These are phyloP conservation scores for Fusarium clavum DNA, from an alignment of 2,329 filamentous ascomycete species.

Conservation along the genomic window DNA sequence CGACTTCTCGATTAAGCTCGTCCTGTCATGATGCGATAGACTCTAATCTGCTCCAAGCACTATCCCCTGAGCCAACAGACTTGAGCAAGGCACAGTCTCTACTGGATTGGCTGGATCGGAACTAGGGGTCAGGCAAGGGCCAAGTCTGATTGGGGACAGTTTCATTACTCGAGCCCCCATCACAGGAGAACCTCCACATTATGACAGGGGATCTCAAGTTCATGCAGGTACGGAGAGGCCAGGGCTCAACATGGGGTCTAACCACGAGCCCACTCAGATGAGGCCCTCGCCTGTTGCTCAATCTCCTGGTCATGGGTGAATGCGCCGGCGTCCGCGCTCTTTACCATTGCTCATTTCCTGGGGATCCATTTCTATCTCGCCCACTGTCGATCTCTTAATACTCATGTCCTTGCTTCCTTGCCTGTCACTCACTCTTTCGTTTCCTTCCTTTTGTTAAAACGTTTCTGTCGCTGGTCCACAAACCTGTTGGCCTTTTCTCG, in stretches of 20 bases:
- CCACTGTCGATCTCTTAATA: slow-evolving; percentile 44
- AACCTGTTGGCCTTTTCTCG: slow-evolving; percentile 23
- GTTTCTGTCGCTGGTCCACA: slow-evolving; percentile 42
- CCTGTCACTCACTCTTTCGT: slow-evolving; percentile 35
- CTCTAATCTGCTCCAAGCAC: slow-evolving; percentile 39
- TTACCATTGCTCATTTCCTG: slow-evolving; percentile 45
- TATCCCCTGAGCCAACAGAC: slow-evolving; percentile 31
- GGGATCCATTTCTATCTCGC: slow-evolving; percentile 41
- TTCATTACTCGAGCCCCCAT: slow-evolving; percentile 38
- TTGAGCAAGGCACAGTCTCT: slow-evolving; percentile 28
- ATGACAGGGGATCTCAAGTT: slow-evolving; percentile 27
- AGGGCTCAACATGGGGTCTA: slow-evolving; percentile 27
- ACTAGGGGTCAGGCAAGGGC: slow-evolving; percentile 39
- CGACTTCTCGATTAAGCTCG: slow-evolving; percentile 26
- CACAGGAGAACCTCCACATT: slow-evolving; percentile 35
- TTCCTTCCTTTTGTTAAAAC: slow-evolving; percentile 41
- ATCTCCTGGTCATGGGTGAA: slow-evolving; percentile 37
- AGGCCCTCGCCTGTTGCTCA: slow-evolving; percentile 39
- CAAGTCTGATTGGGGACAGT: slow-evolving; percentile 45
- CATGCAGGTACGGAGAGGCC: slow-evolving; percentile 28
- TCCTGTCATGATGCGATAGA: slow-evolving; percentile 26
- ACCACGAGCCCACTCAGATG: slow-evolving; percentile 29
- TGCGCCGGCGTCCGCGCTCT: slow-evolving; percentile 40
- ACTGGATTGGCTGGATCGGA: slow-evolving; percentile 39
- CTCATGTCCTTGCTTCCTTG: slow-evolving; percentile 32